Percentiles rank a stretch among this genome's conserved stretches.
These are phyloP conservation scores for Leccinum fibrillosum DNA, from an alignment of 768 basidiomycete species.

Conservation along the genomic window DNA sequence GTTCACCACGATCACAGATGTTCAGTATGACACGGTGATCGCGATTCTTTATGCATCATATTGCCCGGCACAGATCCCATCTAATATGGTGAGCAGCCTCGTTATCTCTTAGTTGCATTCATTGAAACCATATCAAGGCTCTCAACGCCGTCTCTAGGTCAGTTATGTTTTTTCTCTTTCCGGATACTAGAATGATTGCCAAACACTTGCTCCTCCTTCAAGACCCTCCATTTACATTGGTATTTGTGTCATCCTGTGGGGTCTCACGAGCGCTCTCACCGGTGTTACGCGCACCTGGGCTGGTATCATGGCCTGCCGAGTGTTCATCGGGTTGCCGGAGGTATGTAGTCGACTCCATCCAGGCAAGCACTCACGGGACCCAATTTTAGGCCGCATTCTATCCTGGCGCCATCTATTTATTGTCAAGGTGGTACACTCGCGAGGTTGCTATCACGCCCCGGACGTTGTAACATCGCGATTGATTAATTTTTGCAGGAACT, in stretches of 20 bases:
- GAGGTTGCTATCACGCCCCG: constrained; percentile 3
- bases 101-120: background rate
- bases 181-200: background rate
- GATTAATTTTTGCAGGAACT: constrained; percentile 42
- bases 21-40: constrained; percentile 53
- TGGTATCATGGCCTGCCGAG: background rate
- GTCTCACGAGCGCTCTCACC: background rate
- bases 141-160: constrained; percentile 55
- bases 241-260: background rate
- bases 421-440: constrained; percentile 27
- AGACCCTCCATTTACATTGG: constrained; percentile 44
- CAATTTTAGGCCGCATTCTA: constrained; percentile 53
- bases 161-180: background rate
- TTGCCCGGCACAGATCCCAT: constrained; percentile 51
- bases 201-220: background rate
- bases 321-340: background rate
- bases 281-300: background rate
- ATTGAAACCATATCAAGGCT: constrained; percentile 33
- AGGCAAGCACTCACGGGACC: constrained; percentile 39
- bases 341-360: background rate
- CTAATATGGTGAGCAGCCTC: constrained; percentile 5
- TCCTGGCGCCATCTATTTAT: constrained; percentile 49
- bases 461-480: background rate
- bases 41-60: constrained; percentile 59
- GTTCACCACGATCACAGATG: constrained; percentile 33